A percentile compares a stretch with the other conserved stretches of the same genome.
Conservation (phyloP, 1,139 yeast genomes). For the Candida tunisiensis region DNA sequence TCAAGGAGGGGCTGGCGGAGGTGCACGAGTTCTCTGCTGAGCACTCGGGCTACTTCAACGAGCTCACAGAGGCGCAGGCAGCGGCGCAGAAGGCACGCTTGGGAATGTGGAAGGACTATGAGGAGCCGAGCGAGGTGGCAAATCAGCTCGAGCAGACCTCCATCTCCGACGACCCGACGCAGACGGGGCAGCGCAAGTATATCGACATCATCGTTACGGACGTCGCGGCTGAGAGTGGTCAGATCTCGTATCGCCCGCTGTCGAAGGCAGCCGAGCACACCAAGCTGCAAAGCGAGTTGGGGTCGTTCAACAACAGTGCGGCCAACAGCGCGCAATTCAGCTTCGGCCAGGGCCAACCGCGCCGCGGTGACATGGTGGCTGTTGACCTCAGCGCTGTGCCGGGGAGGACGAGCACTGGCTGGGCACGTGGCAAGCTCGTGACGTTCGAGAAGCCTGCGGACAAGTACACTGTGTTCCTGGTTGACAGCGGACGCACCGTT, state of each 20-base stretch:
- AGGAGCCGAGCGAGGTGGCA: constrained; percentile 17
- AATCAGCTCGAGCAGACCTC: constrained; percentile 4
- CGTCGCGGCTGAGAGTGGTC: constrained; percentile 29
- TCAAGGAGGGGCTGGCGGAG: constrained; percentile 47
- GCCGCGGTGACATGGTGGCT: constrained; percentile 36
- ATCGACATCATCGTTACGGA: constrained; percentile 48
- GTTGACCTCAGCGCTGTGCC: constrained; percentile 39
- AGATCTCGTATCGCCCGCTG: constrained; percentile 32
- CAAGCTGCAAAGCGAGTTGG: constrained; percentile 21
- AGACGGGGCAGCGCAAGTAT: constrained; percentile 21
- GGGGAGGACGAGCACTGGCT: too few species aligned
- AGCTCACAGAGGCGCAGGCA: constrained; percentile 44
- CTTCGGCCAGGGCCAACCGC: constrained; percentile 12
- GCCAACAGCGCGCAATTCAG: constrained; percentile 19
- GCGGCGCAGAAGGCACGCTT: constrained; percentile 34
- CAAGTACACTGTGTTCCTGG: constrained; percentile 36
- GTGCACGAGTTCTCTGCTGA: constrained; percentile 50
- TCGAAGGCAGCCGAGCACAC: constrained; percentile 8
- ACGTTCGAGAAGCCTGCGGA: constrained; percentile 32
- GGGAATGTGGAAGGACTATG: constrained; percentile 56
- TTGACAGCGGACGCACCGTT: constrained; percentile 37
- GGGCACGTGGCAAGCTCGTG: constrained; percentile 42
- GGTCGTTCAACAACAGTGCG: constrained; percentile 21
- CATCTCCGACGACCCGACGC: constrained; percentile 3
- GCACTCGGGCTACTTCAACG: constrained; percentile 36